These are phyloP conservation scores for Pichia sp. DNA, from an alignment of 1,139 yeast species.

Conservation along the genomic window DNA sequence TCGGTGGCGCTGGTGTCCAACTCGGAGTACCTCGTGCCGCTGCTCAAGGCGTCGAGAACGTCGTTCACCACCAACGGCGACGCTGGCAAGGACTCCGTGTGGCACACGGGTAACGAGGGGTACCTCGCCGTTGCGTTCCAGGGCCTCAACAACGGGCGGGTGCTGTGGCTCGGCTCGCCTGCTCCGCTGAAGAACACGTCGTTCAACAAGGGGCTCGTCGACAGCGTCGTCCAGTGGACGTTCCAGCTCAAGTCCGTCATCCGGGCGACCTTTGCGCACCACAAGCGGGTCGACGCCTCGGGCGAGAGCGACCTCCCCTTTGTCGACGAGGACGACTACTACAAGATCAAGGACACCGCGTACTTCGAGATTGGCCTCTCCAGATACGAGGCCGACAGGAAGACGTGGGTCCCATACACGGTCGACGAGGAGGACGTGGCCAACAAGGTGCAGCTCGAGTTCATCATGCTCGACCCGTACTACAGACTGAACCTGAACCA, in stretches of 20 bases:
- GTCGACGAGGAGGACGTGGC: constrained; percentile 28
- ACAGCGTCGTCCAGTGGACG: constrained; percentile 66
- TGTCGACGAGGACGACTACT: constrained; percentile 31
- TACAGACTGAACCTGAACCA: constrained; percentile 63
- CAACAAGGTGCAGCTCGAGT: constrained; percentile 65
- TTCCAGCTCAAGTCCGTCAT: constrained; percentile 64
- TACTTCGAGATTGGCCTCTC: constrained; percentile 63
- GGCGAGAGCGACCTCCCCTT: constrained; percentile 26
- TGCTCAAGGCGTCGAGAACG: constrained; percentile 64
- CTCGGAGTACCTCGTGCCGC: constrained; percentile 64
- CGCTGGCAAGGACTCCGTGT: constrained; percentile 48
- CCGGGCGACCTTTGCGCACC: constrained; percentile 50
- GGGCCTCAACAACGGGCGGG: constrained; percentile 73
- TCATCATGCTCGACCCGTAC: constrained; percentile 92
- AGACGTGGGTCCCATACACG: constrained; percentile 61
- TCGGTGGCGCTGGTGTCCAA: constrained; percentile 55
- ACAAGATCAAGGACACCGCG: constrained; percentile 71
- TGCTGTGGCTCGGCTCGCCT: constrained; percentile 72
- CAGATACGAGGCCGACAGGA: constrained; percentile 47
- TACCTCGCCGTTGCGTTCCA: constrained; percentile 78
- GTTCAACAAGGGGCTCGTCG: constrained; percentile 32
- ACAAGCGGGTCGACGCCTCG: constrained; percentile 41
- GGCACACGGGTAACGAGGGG: constrained; percentile 85
- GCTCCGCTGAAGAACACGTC: constrained; percentile 43
- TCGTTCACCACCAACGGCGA: constrained; percentile 45